phyloP scores from a whole-genome alignment of 1,284 basidiomycete species.

The Leccinum pseudoinsigne region DNA sequence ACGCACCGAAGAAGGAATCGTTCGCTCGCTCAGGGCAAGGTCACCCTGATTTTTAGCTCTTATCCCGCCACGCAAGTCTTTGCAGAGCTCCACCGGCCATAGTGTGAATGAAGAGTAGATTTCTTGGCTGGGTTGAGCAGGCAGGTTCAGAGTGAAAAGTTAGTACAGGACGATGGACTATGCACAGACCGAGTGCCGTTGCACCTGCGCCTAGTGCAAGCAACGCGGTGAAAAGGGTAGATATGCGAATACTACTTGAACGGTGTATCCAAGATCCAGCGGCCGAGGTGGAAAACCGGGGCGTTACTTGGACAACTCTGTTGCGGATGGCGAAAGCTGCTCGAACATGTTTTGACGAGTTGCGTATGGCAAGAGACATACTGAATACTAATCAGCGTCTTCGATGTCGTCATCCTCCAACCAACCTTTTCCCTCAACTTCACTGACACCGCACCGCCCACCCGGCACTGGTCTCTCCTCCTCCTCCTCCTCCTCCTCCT shows the following conservation, averaged over 20 bases:
- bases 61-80: constrained; percentile 64
- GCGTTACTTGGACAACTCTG: constrained; percentile 5
- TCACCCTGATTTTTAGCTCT: constrained; percentile 64
- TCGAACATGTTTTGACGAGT: constrained; percentile 2
- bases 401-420: constrained; percentile 72
- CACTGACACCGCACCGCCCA: constrained; percentile 15
- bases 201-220: constrained; percentile 49
- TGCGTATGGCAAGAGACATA: constrained; percentile 3
- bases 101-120: constrained; percentile 58
- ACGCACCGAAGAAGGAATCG: constrained; percentile 56
- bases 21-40: constrained; percentile 42
- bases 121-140: constrained; percentile 48
- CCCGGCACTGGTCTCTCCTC: constrained; percentile 20
- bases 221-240: constrained; percentile 48
- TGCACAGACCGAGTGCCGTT: constrained; percentile 57
- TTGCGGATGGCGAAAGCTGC: not conserved
- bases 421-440: constrained; percentile 44
- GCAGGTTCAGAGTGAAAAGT: constrained; percentile 9
- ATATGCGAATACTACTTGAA: constrained; percentile 32
- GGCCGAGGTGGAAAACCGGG: constrained; percentile 10
- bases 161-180: constrained; percentile 18
- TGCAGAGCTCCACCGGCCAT: constrained; percentile 61
- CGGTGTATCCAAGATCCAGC: constrained; percentile 16
- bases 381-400: constrained; percentile 34
- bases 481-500: constrained; percentile 22